These are phyloP conservation scores for Gastrolobium bilobum DNA, from an alignment of 306 rosid species.

Conservation along the genomic window DNA sequence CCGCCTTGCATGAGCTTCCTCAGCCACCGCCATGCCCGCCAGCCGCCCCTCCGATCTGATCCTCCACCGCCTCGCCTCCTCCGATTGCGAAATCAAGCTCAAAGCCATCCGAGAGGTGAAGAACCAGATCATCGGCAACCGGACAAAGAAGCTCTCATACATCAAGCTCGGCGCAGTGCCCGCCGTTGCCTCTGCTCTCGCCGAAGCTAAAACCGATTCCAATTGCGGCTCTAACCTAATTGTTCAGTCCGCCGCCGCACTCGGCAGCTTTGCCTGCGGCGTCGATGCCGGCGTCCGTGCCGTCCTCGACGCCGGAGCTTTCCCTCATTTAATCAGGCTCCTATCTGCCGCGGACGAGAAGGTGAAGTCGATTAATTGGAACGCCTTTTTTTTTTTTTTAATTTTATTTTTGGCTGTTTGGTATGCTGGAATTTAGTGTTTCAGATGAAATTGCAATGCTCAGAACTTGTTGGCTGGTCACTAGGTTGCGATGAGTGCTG, in stretches of 20 bases:
- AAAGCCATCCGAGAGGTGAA: constrained; percentile 89
- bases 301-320: constrained; percentile 81
- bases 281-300: constrained; percentile 90
- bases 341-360: constrained; percentile 73
- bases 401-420: constrained; percentile 8
- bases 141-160: constrained; percentile 89
- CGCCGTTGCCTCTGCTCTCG: constrained; percentile 67
- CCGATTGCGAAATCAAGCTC: constrained; percentile 72
- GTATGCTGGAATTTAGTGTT: constrained; percentile 16
- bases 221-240: constrained; percentile 66
- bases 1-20: constrained; percentile 60
- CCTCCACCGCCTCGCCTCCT: constrained; percentile 69
- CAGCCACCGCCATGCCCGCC: constrained; percentile 65
- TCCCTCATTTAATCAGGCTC: constrained; percentile 70
- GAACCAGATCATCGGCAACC: constrained; percentile 94
- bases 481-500: constrained; percentile 25
- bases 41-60: constrained; percentile 66
- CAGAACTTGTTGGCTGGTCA: constrained; percentile 20
- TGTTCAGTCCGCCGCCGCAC: constrained; percentile 86
- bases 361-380: constrained; percentile 55
- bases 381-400: background rate
- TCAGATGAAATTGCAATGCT: constrained; percentile 34
- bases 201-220: constrained; percentile 24
- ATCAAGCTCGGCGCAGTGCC: constrained; percentile 90
- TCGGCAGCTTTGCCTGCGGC: constrained; percentile 95